Percentiles rank a stretch among this genome's conserved stretches.
Conservation (phyloP, 495 filamentous ascomycete species). For the Trichoderma reesei region DNA sequence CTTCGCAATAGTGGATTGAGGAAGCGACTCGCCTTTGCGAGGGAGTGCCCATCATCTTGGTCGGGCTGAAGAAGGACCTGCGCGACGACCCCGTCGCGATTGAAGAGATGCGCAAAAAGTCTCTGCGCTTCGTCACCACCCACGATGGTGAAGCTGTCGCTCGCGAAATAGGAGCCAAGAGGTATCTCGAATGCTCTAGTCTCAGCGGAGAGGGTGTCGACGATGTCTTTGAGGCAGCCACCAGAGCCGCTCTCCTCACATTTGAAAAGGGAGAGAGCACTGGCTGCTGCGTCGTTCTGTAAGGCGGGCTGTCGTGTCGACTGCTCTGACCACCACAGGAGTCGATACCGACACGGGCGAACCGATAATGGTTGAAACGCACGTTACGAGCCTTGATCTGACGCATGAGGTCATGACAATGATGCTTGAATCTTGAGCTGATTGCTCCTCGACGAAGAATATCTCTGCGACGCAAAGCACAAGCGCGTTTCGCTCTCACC, state of each 20-base stretch:
- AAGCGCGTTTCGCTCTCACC: neutral
- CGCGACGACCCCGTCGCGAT: constrained; percentile 87
- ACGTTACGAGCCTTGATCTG: neutral
- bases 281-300: constrained; percentile 90
- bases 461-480: neutral
- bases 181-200: constrained; percentile 96
- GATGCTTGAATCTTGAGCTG: neutral
- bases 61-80: constrained; percentile 96
- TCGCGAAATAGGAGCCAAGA: constrained; percentile 78
- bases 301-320: constrained; percentile 22
- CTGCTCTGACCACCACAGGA: neutral
- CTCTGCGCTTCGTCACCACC: constrained; percentile 69
- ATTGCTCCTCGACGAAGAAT: neutral
- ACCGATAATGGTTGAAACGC: neutral
- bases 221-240: constrained; percentile 97
- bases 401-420: neutral
- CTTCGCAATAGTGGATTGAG: constrained; percentile 68
- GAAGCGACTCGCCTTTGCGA: constrained; percentile 94
- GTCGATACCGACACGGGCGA: neutral
- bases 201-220: constrained; percentile 97
- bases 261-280: constrained; percentile 78
- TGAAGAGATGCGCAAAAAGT: constrained; percentile 97
- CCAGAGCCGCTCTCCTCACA: constrained; percentile 82
- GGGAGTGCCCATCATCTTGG: constrained; percentile 87
- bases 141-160: constrained; percentile 73